Evolutionary conservation across 2,329 filamentous ascomycete genomes (phyloP).

Genomic region (Alternaria gansuensis): DNA sequence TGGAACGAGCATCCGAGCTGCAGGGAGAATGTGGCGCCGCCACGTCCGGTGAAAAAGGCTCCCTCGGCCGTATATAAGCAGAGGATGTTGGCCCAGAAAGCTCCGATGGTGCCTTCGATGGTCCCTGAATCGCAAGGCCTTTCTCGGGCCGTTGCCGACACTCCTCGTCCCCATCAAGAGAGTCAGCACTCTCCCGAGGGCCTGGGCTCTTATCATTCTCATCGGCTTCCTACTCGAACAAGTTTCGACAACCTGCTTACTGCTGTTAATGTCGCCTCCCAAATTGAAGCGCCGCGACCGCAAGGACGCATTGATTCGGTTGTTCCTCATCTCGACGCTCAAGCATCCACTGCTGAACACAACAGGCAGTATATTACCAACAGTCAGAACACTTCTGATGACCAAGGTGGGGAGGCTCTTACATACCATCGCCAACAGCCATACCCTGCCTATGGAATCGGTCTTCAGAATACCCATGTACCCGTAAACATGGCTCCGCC

Average conservation of each 20-base stretch:
- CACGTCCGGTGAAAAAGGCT: not conserved
- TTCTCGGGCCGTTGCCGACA: slow-evolving; percentile 21
- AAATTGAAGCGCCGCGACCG: slow-evolving; percentile 39
- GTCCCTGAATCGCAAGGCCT: slow-evolving; percentile 29
- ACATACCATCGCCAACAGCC: slow-evolving; percentile 5
- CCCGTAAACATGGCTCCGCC: slow-evolving; percentile 9
- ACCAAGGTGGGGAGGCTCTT: not conserved
- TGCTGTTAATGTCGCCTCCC: slow-evolving; percentile 38
- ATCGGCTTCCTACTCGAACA: slow-evolving; percentile 18
- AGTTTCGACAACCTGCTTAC: slow-evolving; percentile 35
- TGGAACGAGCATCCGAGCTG: slow-evolving; percentile 49
- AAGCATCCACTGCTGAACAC: slow-evolving; percentile 30
- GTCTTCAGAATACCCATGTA: not conserved
- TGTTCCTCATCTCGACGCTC: slow-evolving; percentile 33
- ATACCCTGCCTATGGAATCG: slow-evolving; percentile 5
- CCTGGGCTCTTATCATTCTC: slow-evolving; percentile 13
- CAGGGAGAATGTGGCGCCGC: slow-evolving; percentile 12
- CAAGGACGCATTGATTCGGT: slow-evolving; percentile 37
- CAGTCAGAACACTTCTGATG: slow-evolving; percentile 9
- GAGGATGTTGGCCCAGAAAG: slow-evolving; percentile 9
- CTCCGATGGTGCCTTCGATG: slow-evolving; percentile 24
- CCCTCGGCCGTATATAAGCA: not conserved
- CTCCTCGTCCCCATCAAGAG: slow-evolving; percentile 2
- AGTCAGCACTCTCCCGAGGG: not conserved
- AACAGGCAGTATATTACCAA: slow-evolving; percentile 13